Base-by-base conservation (phyloP, 202 grass and related monocot genomes). In the Setaria viridis region DNA sequence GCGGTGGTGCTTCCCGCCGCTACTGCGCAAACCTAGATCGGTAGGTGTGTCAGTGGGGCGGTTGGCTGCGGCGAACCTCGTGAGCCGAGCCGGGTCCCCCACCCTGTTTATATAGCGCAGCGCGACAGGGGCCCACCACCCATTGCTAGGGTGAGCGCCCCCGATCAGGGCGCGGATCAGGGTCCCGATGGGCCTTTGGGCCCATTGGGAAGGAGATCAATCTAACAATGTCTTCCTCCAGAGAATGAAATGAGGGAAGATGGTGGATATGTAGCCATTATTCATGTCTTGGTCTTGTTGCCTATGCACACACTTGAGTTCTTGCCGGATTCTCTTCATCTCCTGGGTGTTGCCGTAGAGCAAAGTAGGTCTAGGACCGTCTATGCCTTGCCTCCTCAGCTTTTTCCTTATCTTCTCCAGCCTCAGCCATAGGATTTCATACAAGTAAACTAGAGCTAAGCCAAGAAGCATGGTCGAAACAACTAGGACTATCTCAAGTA, bases 281-380 rank as follows among this genome's bases (percentile, higher is more conserved):
- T 76, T 55, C 34, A 0, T 13, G 9, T 76, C 59, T 34, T 0
- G 13, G 9, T 76, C 59, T 25, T 25, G 25, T 81, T 58, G 77
- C 71, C 46, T 86, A 72, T 97, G 21, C 66, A 37, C 4, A 57
- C 4, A 7, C 16, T 76, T 76, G 51, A 76, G 50, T 35, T 57
- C 72, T n/a, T 76, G 72, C 21, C 9, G 50, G 72, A 76, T 75
- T 37, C 50, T 56, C 32, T 56, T 75, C 49, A 89, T 91, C 45
- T 94, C 92, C 39, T 30, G 67, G 65, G 88, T 88, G 80, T 94
- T 97, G 1, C 94, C 94, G 21, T 86, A 80, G 59, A 97, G 64
- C 0, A 92, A 80, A 67, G 86, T 89, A 86, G 88, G 90, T 32
- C 79, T 85, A n/a, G 90, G 90, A 15, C 86, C 94, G 9, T 76